A percentile compares a stretch with the other conserved stretches of the same genome.
phyloP scores from a whole-genome alignment of 2,329 filamentous ascomycete genomes.

The Helicocarpus griseus region DNA sequence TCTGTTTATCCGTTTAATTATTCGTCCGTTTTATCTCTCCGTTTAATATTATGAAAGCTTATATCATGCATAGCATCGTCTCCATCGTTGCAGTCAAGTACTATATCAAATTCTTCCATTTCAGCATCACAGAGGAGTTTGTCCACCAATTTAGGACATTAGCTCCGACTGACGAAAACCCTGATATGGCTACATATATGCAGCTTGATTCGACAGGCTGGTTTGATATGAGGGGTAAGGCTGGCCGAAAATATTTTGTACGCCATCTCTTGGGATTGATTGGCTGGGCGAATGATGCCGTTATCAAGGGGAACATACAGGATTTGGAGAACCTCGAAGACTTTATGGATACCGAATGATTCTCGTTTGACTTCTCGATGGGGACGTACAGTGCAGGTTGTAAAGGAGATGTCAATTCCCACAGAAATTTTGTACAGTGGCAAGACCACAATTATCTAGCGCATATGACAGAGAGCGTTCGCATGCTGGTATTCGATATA shows the following conservation, averaged over 20 bases:
- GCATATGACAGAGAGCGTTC: too few relatives aligned
- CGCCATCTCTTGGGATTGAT: not conserved
- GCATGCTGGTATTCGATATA: too few relatives aligned
- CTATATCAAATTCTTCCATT: not conserved
- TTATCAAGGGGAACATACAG: not conserved
- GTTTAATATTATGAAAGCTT: not conserved
- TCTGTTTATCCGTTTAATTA: not conserved
- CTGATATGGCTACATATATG: not conserved
- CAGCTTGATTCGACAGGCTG: not conserved
- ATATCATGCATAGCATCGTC: not conserved
- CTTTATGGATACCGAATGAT: too few relatives aligned
- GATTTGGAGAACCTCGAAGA: not conserved
- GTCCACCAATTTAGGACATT: not conserved
- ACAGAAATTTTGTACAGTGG: too few relatives aligned
- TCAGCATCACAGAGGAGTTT: not conserved
- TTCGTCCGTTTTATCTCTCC: not conserved
- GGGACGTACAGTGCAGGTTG: too few relatives aligned
- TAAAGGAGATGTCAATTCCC: not conserved
- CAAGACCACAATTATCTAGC: too few relatives aligned
- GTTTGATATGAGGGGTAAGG: not conserved
- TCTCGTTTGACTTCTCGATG: too few relatives aligned
- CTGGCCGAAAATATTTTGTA: not conserved
- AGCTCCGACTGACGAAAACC: not conserved
- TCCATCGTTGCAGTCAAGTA: not conserved
- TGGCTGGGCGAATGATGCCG: not conserved